Base-by-base conservation (phyloP, 2,329 filamentous ascomycete species). In the Epicoccum nigrum region DNA sequence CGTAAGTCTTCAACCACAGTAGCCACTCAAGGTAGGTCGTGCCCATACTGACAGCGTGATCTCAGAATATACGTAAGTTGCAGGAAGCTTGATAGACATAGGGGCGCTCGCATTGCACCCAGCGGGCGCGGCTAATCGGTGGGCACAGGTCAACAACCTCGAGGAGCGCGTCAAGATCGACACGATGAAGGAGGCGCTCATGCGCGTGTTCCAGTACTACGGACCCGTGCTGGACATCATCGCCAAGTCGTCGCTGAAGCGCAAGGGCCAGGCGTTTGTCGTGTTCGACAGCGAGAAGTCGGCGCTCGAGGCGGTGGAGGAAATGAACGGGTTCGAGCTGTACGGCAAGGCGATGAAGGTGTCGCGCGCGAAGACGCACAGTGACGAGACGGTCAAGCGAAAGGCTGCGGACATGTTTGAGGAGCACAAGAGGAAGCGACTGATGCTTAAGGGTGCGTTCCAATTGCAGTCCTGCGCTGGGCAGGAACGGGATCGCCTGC, bases 201-300 rank as follows among this genome's bases (percentile, higher is more conserved):
- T 76, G 17, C 85, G 87, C 57, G 82, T 97, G 66, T 97, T 97
- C 77, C 86, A 86, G 57, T 90, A 96, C 74, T 97, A 94, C 74
- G 94, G 94, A 58, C 86, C 80, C 50, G 85, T 96, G 55, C 77
- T 96, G 63, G 92, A 96, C 57, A 84, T 96, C 43, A 83, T 96
- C 53, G 90, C 90, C 35, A 96, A 96, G 79, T 90, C 85, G 58
- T 97, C 95, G 73, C 76, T 97, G 23, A 92, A 90, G 72, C 90
- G 91, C 34, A 97, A 95, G 72, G 94, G 94, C 11, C 94, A 99
- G 76, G 94, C 94, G 0, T 99, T 99, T 70, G 78, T 99, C 41
- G 92, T 97, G 37, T 97, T 92, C 71, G 91, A 95, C 64, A 83
- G 80, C 55, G 79, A 87, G n/a, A 88, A 92, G 47, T 84, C 86